Evolutionary conservation across 345 rosid genomes (phyloP), one percentile per base, ranked within the genome.

Genomic region (Populus nigra): DNA sequence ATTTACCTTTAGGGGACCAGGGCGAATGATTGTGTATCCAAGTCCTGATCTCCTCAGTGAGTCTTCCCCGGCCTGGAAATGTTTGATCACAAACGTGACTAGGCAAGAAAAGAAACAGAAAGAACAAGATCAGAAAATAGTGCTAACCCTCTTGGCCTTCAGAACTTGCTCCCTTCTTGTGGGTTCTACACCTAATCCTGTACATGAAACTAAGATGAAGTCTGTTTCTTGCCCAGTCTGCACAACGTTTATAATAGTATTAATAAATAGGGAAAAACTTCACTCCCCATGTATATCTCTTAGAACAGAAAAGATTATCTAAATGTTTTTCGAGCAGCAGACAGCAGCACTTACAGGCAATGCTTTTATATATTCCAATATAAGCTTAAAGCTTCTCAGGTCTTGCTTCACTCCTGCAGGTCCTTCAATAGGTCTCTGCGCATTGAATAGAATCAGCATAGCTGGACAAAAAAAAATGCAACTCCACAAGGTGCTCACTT

Each of bases 221-320:
- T 95, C 97, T n/a, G 99, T 91, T 89, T 95, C 99, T 85, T 91
- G 96, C 76, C 99, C 98, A 27, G 91, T 83, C 98, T 95, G 87
- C 91, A 90, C 20, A 80, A 77, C 25, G 50, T 61, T 68, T 29
- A 23, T 76, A 47, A 23, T 8, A 47, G 65, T 63, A 20, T 36
- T 23, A 13, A 22, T 17, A 38, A n/a, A 13, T 35, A 72, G 10
- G 31, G 18, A 36, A n/a, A 11, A 22, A 41, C 45, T 9, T 41
- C 2, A 41, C 11, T 41, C 45, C 7, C 45, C 45, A 8, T 41
- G 12, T 41, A 9, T 41, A 8, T 8, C 45, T 41, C 45, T 41
- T 57, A 16, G 10, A 41, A 57, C 23, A 15, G 23, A 57, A 57
- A 57, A 57, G 63, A 20, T 18, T 20, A 57, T 17, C 63, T 17